Evolutionary conservation across 768 basidiomycete genomes (phyloP).

Genomic region (Psilocybe tampanensis): DNA sequence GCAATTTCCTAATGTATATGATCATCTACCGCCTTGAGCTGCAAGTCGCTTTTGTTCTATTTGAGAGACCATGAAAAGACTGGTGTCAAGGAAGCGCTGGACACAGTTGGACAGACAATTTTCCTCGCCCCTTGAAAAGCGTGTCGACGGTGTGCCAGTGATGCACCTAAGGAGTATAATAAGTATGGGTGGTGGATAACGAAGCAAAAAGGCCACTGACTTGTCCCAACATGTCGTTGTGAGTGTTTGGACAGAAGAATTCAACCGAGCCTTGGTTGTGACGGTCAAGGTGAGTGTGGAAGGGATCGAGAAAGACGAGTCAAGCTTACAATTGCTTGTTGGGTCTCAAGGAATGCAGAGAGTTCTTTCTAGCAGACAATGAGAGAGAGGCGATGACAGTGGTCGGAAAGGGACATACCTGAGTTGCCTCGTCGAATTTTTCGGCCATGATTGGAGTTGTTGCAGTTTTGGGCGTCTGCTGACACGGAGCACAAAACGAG

Average conservation of each 20-base stretch:
- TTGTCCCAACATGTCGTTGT: constrained; percentile 93
- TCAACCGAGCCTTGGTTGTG: constrained; percentile 46
- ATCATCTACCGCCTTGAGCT: constrained; percentile 18
- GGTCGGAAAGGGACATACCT: constrained; percentile 43
- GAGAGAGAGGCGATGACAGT: neutral
- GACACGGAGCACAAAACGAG: neutral
- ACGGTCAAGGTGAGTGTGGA: constrained; percentile 9
- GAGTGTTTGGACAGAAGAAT: constrained; percentile 72
- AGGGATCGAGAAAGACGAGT: constrained; percentile 6
- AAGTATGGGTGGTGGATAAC: constrained; percentile 1
- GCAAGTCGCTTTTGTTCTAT: constrained; percentile 47
- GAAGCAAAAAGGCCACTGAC: constrained; percentile 45
- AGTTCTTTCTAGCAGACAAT: constrained; percentile 74
- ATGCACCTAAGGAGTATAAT: constrained; percentile 60
- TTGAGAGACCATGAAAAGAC: constrained; percentile 77
- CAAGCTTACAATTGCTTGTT: constrained; percentile 72
- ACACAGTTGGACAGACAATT: constrained; percentile 89
- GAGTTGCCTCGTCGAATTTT: constrained; percentile 79
- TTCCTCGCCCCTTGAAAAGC: constrained; percentile 80
- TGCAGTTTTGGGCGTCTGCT: constrained; percentile 1
- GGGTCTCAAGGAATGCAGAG: constrained; percentile 72
- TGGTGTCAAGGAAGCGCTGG: constrained; percentile 88
- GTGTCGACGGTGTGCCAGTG: constrained; percentile 72
- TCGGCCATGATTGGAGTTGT: constrained; percentile 42
- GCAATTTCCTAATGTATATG: constrained; percentile 8